Base-by-base conservation (phyloP, 2,329 filamentous ascomycete genomes). In the Verticillium nonalfalfae region DNA sequence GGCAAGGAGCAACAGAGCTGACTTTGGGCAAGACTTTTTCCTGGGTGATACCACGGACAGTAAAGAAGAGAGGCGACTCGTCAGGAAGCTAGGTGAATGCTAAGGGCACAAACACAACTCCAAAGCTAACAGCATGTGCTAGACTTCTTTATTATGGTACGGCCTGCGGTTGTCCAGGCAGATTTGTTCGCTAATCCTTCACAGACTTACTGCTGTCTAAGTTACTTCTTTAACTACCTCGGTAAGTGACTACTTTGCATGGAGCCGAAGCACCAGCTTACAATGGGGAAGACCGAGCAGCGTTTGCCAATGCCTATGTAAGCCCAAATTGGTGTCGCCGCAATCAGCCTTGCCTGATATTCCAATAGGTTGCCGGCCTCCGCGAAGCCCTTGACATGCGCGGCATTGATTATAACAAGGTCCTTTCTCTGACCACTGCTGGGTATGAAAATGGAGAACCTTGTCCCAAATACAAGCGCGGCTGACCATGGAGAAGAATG, bases 341-440 rank as follows among this genome's bases (percentile, higher is more conserved):
- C 18, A 21, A 1, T 21, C 18, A 9, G 3, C 45, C 18, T 52
- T 10, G 26, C 45, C 11, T 7, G 34, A 26, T n/a, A 5, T 31
- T 26, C 34, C 0, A 4, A 3, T 38, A 65, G 62, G 60, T 88
- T 14, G 85, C 84, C 6, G 84, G 84, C 0, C 73, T 88, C 6
- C 79, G 84, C 59, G 77, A 77, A 38, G 84, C 87, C 54, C 77
- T 89, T 5, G 66, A 75, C 0, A 71, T 89, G 50, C 71, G 67
- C 5, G 80, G 81, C 21, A 83, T 86, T 65, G 85, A 88, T 65
- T 89, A 87, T 74, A 89, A 89, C 62, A 71, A 74, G 7, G 76
- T 88, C 0, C 76, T 90, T 1, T 85, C 84, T 3, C 69, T 84
- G 59, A 65, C 63, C 1, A 65, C 63, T 2, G 63, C 63, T 10